Evolutionary conservation across 2,329 filamentous ascomycete species (phyloP).

Genomic region (Cladosporium velox): DNA sequence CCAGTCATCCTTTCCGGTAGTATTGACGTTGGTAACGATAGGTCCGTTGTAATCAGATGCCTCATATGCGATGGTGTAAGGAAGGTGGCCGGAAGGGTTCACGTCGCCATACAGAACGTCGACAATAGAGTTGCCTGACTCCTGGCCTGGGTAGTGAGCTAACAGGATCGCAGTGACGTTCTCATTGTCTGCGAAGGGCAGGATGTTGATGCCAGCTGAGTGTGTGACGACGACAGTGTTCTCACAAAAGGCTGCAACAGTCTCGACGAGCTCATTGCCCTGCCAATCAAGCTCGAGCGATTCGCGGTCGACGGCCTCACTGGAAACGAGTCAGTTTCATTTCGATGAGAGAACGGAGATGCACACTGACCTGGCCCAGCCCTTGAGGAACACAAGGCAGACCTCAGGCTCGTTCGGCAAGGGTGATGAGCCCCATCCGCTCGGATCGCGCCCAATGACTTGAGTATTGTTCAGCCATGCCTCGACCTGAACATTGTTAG

Average conservation of each 20-base stretch:
- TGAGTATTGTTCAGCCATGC: conserved; percentile 43
- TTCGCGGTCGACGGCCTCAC: conserved; percentile 47
- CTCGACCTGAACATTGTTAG: conserved; percentile 49
- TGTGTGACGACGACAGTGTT: conserved; percentile 49
- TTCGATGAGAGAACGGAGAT: neutral
- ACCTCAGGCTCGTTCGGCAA: conserved; percentile 42
- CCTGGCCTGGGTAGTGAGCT: conserved; percentile 46
- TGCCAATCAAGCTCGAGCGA: conserved; percentile 54
- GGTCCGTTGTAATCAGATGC: conserved; percentile 38
- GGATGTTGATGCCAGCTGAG: conserved; percentile 45
- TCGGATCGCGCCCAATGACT: conserved; percentile 34
- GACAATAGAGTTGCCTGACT: conserved; percentile 43
- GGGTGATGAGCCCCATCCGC: conserved; percentile 30
- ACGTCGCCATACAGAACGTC: conserved; percentile 42
- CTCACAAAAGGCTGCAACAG: conserved; percentile 33
- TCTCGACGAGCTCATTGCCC: conserved; percentile 45
- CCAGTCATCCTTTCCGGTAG: conserved; percentile 66
- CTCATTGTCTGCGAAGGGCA: conserved; percentile 46
- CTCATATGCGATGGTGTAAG: conserved; percentile 39
- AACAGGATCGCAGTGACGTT: conserved; percentile 47
- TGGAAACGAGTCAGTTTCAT: conserved; percentile 6
- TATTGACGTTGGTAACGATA: conserved; percentile 24
- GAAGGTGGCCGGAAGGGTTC: conserved; percentile 52
- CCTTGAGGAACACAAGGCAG: conserved; percentile 61
- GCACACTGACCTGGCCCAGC: conserved; percentile 38